These are phyloP conservation scores for Colletotrichum tropicale DNA, from an alignment of 2,329 filamentous ascomycete genomes.

Conservation along the genomic window DNA sequence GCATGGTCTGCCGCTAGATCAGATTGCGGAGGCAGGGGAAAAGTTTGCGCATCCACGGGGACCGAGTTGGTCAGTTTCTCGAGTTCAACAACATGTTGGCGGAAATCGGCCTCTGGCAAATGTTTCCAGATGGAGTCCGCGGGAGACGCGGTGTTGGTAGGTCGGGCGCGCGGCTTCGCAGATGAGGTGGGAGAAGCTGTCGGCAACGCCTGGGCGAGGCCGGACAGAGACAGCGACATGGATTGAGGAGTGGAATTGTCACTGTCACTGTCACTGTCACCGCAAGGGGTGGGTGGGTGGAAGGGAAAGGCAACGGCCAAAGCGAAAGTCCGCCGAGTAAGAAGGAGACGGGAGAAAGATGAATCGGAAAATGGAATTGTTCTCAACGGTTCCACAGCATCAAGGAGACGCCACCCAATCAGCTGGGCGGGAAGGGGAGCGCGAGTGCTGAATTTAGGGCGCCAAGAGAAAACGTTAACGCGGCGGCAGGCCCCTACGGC, in stretches of 20 bases:
- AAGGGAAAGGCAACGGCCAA: neutral
- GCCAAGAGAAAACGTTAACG: neutral
- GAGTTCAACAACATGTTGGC: conserved; percentile 12
- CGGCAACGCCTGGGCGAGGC: neutral
- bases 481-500: neutral
- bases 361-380: neutral
- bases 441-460: neutral
- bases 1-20: neutral
- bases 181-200: neutral
- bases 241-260: neutral
- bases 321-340: neutral
- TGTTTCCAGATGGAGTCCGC: conserved; percentile 13
- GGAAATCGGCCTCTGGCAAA: conserved; percentile 6
- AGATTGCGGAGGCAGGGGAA: neutral
- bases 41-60: conserved; percentile 8
- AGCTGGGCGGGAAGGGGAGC: neutral
- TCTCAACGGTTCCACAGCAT: neutral
- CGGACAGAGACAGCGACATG: conserved; percentile 1
- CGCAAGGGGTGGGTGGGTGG: neutral
- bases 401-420: neutral
- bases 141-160: conserved; percentile 11
- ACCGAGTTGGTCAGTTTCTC: conserved; percentile 19
- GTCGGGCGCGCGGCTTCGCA: neutral
- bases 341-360: neutral
- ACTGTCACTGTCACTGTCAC: neutral